These are phyloP conservation scores for Citrus glauca DNA, from an alignment of 345 rosid species.

Conservation along the genomic window DNA sequence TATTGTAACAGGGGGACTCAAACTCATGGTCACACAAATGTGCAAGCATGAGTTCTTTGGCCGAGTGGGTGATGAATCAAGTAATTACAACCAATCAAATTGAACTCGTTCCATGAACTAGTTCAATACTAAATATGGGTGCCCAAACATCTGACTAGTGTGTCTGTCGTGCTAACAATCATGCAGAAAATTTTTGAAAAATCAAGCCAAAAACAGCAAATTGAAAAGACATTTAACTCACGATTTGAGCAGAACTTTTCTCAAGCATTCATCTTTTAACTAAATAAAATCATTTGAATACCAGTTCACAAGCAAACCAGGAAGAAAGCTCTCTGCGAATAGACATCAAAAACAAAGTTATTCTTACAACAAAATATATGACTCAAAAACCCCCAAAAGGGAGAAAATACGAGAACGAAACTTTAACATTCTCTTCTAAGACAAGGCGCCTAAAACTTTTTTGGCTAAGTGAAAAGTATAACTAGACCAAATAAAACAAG, in stretches of 20 bases:
- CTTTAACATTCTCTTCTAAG: not conserved
- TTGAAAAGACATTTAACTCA: not conserved
- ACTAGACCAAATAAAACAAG: constrained; percentile 1
- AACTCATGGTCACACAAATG: too few species aligned
- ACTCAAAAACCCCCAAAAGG: not conserved
- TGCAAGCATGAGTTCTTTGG: too few species aligned
- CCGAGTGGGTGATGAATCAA: too few species aligned
- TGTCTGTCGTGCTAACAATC: too few species aligned
- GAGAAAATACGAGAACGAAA: not conserved
- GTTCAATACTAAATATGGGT: too few species aligned
- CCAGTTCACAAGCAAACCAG: not conserved
- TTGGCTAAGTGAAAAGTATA: not conserved
- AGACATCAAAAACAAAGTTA: not conserved
- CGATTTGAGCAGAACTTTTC: not conserved
- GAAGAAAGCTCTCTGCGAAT: not conserved
- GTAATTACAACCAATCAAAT: too few species aligned
- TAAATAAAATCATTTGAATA: not conserved
- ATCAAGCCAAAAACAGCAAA: too few species aligned
- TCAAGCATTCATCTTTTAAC: not conserved
- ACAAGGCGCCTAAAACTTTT: not conserved
- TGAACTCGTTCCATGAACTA: too few species aligned
- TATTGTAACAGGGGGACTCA: too few species aligned
- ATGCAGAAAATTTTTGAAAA: too few species aligned
- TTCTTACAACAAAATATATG: not conserved
- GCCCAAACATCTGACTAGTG: too few species aligned